Base-by-base conservation (phyloP, 495 filamentous ascomycete genomes). In the Penicillium ucsense region DNA sequence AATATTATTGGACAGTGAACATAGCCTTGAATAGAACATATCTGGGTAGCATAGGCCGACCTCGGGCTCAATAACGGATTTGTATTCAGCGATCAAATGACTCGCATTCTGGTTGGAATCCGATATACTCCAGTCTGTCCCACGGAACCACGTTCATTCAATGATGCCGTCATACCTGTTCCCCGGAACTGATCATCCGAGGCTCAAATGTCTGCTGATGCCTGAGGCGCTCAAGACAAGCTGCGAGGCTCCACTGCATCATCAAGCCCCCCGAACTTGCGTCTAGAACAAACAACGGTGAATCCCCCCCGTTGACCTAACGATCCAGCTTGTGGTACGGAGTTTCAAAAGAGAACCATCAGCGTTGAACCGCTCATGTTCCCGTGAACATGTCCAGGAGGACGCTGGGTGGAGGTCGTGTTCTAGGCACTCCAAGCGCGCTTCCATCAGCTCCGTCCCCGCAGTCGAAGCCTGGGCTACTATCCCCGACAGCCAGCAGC, bases 331-430 rank as follows among this genome's bases (percentile, higher is more conserved):
- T 54, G 40, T 28, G 38, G 54, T 53, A 52, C 39, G 48, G 52
- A 40, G 49, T 44, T 50, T 47, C 56, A 47, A 43, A 41, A 43
- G 42, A 47, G 54, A n/a, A 3, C 9, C 38, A 47, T 47, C 38
- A 45, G 40, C 51, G 47, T 41, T 51, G 50, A 41, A 32, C 54
- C 60, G 67, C 66, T 56, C 68, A 72, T 72, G 68, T 59, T 59
- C 54, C 54, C 55, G 55, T 72, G 64, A 73, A 59, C 59, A 92
- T 91, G 86, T 83, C 86, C 59, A 73, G 80, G 66, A 81, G 87
- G 68, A 88, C 82, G 72, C 80, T 94, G 57, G 89, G 89, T 56
- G 87, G 89, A 66, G 89, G 89, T 59, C 80, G 89, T 71, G 80
- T 96, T 56, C 71, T 96, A 54, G 89, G 89, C 49, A 89, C 77